phyloP scores from a whole-genome alignment of 306 rosid species.

The Betula pendula region DNA sequence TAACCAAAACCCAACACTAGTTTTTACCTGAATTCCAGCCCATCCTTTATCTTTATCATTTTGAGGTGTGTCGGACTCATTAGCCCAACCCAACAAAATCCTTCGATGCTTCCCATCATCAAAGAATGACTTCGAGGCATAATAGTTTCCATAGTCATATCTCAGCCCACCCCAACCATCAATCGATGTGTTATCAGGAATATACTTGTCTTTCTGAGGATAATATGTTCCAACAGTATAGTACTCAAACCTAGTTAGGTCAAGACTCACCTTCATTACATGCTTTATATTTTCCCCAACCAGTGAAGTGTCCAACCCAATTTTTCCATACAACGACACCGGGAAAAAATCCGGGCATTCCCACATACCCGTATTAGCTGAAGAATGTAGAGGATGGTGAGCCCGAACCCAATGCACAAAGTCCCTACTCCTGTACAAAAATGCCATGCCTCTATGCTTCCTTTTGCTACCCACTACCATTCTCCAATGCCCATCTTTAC shows the following conservation, averaged over 20 bases:
- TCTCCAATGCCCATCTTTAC: constrained; percentile 60
- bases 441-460: constrained; percentile 52
- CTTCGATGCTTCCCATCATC: constrained; percentile 62
- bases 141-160: constrained; percentile 85
- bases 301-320: constrained; percentile 56
- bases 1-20: not conserved
- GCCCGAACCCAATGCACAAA: constrained; percentile 59
- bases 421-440: constrained; percentile 60
- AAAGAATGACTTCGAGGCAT: constrained; percentile 82
- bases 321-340: constrained; percentile 35
- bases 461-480: constrained; percentile 58
- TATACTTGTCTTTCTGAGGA: constrained; percentile 37
- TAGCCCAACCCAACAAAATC: constrained; percentile 90
- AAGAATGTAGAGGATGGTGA: constrained; percentile 71
- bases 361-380: constrained; percentile 66
- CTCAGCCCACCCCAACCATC: constrained; percentile 81
- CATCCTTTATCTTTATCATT: constrained; percentile 69
- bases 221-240: constrained; percentile 65
- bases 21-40: constrained; percentile 80
- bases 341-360: constrained; percentile 90
- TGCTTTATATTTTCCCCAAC: constrained; percentile 41
- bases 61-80: constrained; percentile 54
- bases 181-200: constrained; percentile 57
- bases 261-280: constrained; percentile 73
- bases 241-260: constrained; percentile 69